Evolutionary conservation across 148 eudicot species (phyloP), one percentile per base, ranked within the genome.

Genomic region (Rhododendron mucronatum): DNA sequence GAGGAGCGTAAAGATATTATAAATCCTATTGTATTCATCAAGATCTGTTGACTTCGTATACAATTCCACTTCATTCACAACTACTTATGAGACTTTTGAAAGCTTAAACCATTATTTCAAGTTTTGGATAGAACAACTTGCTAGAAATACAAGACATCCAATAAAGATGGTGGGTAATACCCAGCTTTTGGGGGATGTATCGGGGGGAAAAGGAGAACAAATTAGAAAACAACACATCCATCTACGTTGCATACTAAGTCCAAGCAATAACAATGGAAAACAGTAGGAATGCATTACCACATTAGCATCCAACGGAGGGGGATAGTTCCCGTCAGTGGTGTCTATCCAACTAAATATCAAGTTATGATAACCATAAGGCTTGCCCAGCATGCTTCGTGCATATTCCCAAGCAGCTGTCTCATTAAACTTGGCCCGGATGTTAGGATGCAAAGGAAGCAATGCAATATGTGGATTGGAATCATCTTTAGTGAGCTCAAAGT

Each of bases 291-390:
- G 47, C 15, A 55, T 55, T 35, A 81, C 83, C 69, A 81, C 69
- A 81, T 55, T 39, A 85, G 98, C 98, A 89, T 97, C 98, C 90
- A 97, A 86, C 4, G 99, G 98, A 7, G 96, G 93, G 13, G 98
- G 99, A 94, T 94, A 97, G 88, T 97, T 97, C 67, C 88, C 89
- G 59, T 89, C 83, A 86, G 93, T 77, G 57, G 99, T 97, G 93
- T 97, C 98, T 84, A 97, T 95, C 98, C 99, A 97, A 93, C 99
- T 95, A 91, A 94, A 97, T 61, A 97, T 93, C 88, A 97, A 61
- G 87, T 97, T 95, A 87, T 97, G 98, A 85, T 94, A 97, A 83
- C 99, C 99, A 89, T 97, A 97, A 44, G 98, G 95, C 86, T 39
- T 84, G 85, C 98, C 98, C 41, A 87, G 83, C 99, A 95, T 90